A percentile compares a stretch with the other conserved stretches of the same genome.
Evolutionary conservation across 2,329 filamentous ascomycete species (phyloP).

Genomic region (Cordyceps fumosorosea): DNA sequence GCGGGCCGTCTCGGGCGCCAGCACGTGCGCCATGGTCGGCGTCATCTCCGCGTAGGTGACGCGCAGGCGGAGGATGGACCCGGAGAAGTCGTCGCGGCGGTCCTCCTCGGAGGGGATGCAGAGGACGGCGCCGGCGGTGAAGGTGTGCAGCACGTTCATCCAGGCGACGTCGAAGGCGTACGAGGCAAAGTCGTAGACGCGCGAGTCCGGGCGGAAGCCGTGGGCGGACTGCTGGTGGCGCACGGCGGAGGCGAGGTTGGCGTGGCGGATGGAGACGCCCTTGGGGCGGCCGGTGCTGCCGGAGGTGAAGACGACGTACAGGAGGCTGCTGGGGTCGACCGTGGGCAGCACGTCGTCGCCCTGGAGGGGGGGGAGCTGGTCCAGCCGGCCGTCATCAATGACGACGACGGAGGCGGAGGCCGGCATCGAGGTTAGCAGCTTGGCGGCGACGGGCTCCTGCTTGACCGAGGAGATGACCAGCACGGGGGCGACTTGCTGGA

Average conservation of each 20-base stretch:
- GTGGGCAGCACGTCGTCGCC: not conserved
- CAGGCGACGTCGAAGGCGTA: slow-evolving; percentile 18
- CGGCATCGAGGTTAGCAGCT: not conserved
- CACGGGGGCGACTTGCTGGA: slow-evolving; percentile 14
- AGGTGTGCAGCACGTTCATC: slow-evolving; percentile 18
- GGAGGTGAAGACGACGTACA: slow-evolving; percentile 44
- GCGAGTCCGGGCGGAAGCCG: not conserved
- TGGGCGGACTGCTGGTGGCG: slow-evolving; percentile 5
- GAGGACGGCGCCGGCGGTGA: slow-evolving; percentile 20
- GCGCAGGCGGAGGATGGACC: slow-evolving; percentile 15
- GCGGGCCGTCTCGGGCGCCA: not conserved
- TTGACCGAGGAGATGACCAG: slow-evolving; percentile 16
- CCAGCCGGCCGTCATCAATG: not conserved
- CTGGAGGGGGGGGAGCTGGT: not conserved
- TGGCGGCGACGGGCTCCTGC: slow-evolving; percentile 12
- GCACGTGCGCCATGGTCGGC: slow-evolving; percentile 7
- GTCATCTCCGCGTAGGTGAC: slow-evolving; percentile 16
- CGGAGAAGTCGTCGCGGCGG: slow-evolving; percentile 15
- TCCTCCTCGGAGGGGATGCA: slow-evolving; percentile 18
- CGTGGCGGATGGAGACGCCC: slow-evolving; percentile 34
- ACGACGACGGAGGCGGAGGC: slow-evolving; percentile 2
- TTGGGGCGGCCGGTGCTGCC: slow-evolving; percentile 46
- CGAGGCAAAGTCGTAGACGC: slow-evolving; percentile 16
- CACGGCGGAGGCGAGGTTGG: slow-evolving; percentile 13
- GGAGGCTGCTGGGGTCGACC: not conserved